These are phyloP conservation scores for Tulasnella sp. DNA, from an alignment of 768 basidiomycete species.

Conservation along the genomic window DNA sequence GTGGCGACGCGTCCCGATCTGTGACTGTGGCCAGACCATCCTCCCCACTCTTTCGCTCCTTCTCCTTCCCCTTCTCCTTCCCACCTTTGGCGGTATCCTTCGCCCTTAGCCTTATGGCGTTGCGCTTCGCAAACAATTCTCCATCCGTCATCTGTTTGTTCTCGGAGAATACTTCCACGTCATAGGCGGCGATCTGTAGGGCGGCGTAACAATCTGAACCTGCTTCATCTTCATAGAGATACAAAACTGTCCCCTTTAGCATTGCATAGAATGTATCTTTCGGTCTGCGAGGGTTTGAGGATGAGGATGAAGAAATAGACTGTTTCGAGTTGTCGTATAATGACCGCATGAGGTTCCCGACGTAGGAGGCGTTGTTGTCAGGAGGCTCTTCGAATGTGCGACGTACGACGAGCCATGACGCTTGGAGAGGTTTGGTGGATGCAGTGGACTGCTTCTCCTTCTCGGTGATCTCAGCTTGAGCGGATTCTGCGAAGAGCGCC, in stretches of 20 bases:
- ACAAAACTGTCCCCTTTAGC: constrained; percentile 83
- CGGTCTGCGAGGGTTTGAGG: constrained; percentile 71
- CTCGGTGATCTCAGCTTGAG: constrained; percentile 20
- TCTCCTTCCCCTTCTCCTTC: constrained; percentile 35
- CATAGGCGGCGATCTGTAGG: constrained; percentile 72
- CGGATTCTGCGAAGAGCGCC: constrained; percentile 18
- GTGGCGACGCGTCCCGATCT: constrained; percentile 29
- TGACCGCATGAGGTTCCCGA: constrained; percentile 58
- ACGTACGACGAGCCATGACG: constrained; percentile 69
- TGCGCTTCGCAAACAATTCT: constrained; percentile 83
- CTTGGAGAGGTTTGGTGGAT: constrained; percentile 49
- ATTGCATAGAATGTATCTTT: constrained; percentile 91
- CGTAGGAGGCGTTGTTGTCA: constrained; percentile 53
- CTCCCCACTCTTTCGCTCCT: constrained; percentile 34
- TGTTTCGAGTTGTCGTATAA: constrained; percentile 44
- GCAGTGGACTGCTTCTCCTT: constrained; percentile 26
- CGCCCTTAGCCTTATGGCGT: constrained; percentile 47
- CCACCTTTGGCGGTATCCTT: constrained; percentile 28
- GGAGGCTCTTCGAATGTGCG: constrained; percentile 61
- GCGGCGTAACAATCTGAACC: constrained; percentile 87
- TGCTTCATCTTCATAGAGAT: constrained; percentile 86
- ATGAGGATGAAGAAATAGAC: constrained; percentile 41
- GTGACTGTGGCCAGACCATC: constrained; percentile 25
- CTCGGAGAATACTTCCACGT: constrained; percentile 61
- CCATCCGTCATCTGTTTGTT: constrained; percentile 57